Conservation (phyloP, 257 asterid species). For the Forsythia viridissima region DNA sequence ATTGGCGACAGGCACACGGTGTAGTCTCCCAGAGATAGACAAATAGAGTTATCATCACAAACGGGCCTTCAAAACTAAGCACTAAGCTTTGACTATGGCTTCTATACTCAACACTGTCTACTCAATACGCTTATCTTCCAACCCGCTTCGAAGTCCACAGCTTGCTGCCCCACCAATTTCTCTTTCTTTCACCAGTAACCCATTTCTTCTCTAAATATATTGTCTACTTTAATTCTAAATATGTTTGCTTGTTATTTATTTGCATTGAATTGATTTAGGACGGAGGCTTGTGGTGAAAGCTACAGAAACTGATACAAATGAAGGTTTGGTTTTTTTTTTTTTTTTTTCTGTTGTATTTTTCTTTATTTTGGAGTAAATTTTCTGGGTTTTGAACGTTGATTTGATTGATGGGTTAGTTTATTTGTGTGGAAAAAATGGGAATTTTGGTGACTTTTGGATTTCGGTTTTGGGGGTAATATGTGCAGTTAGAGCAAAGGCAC, state of each 20-base stretch:
- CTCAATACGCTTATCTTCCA: conserved; percentile 42
- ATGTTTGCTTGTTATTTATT: not conserved
- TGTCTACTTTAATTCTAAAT: not conserved
- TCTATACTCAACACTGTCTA: conserved; percentile 47
- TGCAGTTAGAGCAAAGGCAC: conserved; percentile 39
- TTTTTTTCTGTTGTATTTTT: not conserved
- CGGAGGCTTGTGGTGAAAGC: conserved; percentile 73
- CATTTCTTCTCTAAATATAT: conserved; percentile 10
- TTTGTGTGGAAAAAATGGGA: not conserved
- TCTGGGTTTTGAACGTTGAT: not conserved
- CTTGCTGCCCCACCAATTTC: conserved; percentile 45
- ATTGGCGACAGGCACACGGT: not conserved
- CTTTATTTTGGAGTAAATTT: not conserved
- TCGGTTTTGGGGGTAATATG: conserved; percentile 16
- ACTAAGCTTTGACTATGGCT: conserved; percentile 51
- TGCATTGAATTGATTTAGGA: conserved; percentile 41
- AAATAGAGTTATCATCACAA: conserved; percentile 30
- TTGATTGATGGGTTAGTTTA: not conserved
- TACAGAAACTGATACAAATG: conserved; percentile 74
- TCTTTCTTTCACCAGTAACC: conserved; percentile 47
- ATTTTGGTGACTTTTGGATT: not conserved
- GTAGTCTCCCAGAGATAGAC: not conserved
- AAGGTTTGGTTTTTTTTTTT: conserved; percentile 43
- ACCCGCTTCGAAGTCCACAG: conserved; percentile 38
- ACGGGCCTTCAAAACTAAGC: conserved; percentile 23